Evolutionary conservation across 805 yeast species (phyloP), one percentile per base, ranked within the genome.

Genomic region (Pichia nakasei): DNA sequence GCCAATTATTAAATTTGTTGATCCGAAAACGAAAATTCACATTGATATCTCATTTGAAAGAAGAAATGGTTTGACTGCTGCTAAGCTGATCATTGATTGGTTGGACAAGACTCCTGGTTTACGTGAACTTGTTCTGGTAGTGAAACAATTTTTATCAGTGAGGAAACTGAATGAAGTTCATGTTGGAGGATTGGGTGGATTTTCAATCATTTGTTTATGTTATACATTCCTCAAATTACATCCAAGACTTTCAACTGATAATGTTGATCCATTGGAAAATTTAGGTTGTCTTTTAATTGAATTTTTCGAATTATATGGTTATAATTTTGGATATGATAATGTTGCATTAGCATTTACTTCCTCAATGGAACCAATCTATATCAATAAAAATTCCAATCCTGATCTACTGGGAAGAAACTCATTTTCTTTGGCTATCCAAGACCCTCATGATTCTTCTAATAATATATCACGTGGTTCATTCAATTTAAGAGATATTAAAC

Each of bases 101-200:
- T 58, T 83, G 13, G 62, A 67, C 5, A 67, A 70, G 11, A 79
- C 83, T 1, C 91, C 94, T 0, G 96, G 94, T 0, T 65, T 91
- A 41, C 67, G 95, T 50, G 95, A 88, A 56, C 63, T 91, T 40
- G 94, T 83, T 1, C 67, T 91, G 39, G 77, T 88, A 2, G 73
- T 91, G 6, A 89, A 93, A 62, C 96, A 85, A 58, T 91, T 89
- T 56, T 68, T 91, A 40, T 69, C 87, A 27, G 78, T 86, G 2
- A 70, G 97, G 54, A 76, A 73, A 46, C 67, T 89, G 48, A 87
- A 88, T 55, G 83, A 85, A 50, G 97, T 91, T 15, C 94, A 84
- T 54, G 80, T 80, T 20, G 98, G 98, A 41, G 97, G 97, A 0
- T 66, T 91, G 6, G 97, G 98, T 35, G 97, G 97, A 0, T 91